phyloP scores from a whole-genome alignment of 768 basidiomycete species.

The Tephrocybe sp. region DNA sequence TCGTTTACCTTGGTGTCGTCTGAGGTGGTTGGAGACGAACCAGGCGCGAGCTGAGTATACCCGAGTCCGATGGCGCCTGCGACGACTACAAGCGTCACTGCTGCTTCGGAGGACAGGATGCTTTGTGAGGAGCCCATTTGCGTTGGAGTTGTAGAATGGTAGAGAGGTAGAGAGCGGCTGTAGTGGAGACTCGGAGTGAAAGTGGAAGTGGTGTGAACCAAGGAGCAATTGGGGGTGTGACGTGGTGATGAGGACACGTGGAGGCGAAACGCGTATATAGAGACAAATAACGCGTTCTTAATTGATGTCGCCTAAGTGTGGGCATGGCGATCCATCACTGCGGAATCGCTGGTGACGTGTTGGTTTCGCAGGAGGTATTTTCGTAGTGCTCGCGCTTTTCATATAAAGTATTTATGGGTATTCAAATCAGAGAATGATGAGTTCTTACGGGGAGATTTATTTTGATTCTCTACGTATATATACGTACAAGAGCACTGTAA shows the following conservation, averaged over 20 bases:
- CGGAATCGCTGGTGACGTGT: too few relatives aligned
- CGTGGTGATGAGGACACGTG: slow-evolving; percentile 20
- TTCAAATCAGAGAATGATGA: too few relatives aligned
- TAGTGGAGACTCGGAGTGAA: too few relatives aligned
- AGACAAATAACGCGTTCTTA: slow-evolving; percentile 21
- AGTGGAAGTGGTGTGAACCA: background rate
- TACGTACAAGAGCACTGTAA: too few relatives aligned
- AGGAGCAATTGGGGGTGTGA: background rate
- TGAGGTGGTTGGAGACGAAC: background rate
- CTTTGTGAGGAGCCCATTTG: slow-evolving; percentile 51
- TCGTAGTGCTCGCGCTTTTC: too few relatives aligned
- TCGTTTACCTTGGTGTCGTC: background rate
- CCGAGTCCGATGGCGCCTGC: slow-evolving; percentile 42
- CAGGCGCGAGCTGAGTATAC: slow-evolving; percentile 29
- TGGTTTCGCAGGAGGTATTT: too few relatives aligned
- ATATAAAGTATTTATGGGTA: too few relatives aligned
- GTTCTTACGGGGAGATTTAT: too few relatives aligned
- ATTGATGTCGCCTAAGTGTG: too few relatives aligned
- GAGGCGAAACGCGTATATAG: slow-evolving; percentile 22
- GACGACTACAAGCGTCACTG: slow-evolving; percentile 36
- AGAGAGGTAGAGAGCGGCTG: slow-evolving; percentile 1
- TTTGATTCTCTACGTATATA: too few relatives aligned
- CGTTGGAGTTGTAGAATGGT: slow-evolving; percentile 1
- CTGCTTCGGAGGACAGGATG: slow-evolving; percentile 36
- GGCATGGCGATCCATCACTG: too few relatives aligned